Percentiles rank a stretch among this genome's conserved stretches.
phyloP scores from a whole-genome alignment of 768 basidiomycete species.

The Leccinum subgranulosum region DNA sequence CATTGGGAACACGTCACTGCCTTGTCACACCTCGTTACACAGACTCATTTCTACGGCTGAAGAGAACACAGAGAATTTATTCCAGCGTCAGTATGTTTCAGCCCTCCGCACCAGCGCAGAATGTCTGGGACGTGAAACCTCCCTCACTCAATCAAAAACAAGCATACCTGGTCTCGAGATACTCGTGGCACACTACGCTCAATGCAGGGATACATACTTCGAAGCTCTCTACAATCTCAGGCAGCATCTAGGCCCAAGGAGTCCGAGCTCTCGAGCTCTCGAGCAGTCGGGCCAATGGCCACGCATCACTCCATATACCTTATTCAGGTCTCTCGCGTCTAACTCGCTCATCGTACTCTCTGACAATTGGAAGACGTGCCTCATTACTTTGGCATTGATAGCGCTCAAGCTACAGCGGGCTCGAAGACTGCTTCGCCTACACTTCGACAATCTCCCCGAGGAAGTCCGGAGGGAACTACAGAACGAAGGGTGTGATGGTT shows the following conservation, averaged over 20 bases:
- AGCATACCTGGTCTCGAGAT: background rate
- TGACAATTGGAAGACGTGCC: slow-evolving; percentile 25
- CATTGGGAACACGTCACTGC: background rate
- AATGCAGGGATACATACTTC: slow-evolving; percentile 5
- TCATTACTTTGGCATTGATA: slow-evolving; percentile 28
- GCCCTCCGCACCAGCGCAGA: slow-evolving; percentile 8
- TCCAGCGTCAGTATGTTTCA: slow-evolving; percentile 10
- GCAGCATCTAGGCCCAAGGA: slow-evolving; percentile 13
- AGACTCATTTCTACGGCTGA: slow-evolving; percentile 4
- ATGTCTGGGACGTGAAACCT: slow-evolving; percentile 3
- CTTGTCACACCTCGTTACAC: background rate
- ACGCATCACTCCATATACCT: slow-evolving; percentile 30
- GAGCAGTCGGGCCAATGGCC: slow-evolving; percentile 36
- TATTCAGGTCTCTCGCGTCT: slow-evolving; percentile 33
- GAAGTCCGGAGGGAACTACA: slow-evolving; percentile 30
- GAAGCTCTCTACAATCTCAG: background rate
- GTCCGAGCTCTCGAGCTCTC: slow-evolving; percentile 16
- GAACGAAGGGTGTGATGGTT: slow-evolving; percentile 20
- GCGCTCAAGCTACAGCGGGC: slow-evolving; percentile 35
- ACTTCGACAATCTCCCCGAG: slow-evolving; percentile 19
- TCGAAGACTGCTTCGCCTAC: slow-evolving; percentile 30
- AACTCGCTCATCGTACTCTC: slow-evolving; percentile 15
- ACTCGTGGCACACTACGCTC: slow-evolving; percentile 9
- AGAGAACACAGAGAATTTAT: slow-evolving; percentile 6
- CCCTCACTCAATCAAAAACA: background rate